phyloP scores from a whole-genome alignment of 2,329 filamentous ascomycete species.

The Talaromyces verruculosus region DNA sequence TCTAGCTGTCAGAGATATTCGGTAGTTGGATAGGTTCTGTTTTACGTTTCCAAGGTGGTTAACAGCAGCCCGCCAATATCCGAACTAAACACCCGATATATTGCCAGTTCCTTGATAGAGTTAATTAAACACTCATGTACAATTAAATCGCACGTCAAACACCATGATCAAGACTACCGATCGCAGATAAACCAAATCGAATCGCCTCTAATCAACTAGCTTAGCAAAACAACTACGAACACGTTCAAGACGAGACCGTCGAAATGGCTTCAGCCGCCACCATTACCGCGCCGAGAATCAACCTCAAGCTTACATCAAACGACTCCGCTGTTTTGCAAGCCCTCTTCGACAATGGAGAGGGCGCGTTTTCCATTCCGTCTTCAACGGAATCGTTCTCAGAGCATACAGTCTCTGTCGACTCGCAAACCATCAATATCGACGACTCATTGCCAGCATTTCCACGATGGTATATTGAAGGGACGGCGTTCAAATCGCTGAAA shows the following conservation, averaged over 20 bases:
- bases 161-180: not conserved
- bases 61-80: not conserved
- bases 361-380: constrained; percentile 24
- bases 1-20: not conserved
- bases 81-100: not conserved
- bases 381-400: constrained; percentile 33
- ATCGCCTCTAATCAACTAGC: too few relatives aligned
- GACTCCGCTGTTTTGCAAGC: constrained; percentile 49
- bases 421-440: constrained; percentile 32
- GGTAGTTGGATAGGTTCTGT: not conserved
- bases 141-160: not conserved
- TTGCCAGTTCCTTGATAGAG: not conserved
- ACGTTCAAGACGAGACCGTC: not conserved
- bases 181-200: not conserved
- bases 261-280: constrained; percentile 22
- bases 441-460: constrained; percentile 43
- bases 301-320: constrained; percentile 41
- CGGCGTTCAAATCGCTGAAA: constrained; percentile 39
- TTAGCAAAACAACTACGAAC: too few relatives aligned
- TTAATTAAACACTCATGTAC: not conserved
- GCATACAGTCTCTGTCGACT: constrained; percentile 33
- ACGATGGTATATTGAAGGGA: constrained; percentile 36
- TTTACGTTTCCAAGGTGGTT: too few relatives aligned
- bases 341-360: constrained; percentile 46
- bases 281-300: constrained; percentile 27